Base-by-base conservation (phyloP, 129 eudicot species). In the Chrysanthemum makinoi region DNA sequence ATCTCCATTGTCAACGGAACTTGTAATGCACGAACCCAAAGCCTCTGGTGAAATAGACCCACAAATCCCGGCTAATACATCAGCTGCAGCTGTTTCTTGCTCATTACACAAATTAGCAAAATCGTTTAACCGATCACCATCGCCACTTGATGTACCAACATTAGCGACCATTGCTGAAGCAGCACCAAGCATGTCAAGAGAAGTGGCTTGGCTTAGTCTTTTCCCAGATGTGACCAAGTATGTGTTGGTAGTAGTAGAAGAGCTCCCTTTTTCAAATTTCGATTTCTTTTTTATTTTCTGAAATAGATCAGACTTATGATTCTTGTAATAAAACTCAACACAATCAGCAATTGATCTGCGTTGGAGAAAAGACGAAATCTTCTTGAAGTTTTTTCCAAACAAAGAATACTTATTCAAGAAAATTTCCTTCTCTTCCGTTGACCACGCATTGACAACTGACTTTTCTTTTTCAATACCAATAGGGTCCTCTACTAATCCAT, bases 21-120 rank as follows among this genome's bases (percentile, higher is more conserved):
- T 94, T 2, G 97, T 94, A 66, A 89, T 82, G 83, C 97, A 95
- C 69, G 99, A 95, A 76, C 97, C 86, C 89, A 90, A 81, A 44
- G 99, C 96, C 83, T 95, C 99, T 30, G 99, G 86, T n/a, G 99
- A 95, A 13, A 90, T 58, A 51, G 99, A 88, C 65, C 96, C 96
- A 80, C 96, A 90, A 33, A 95, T 95, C 60, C 97, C 97, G 17
- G 99, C 99, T 82, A 95, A 81, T 4, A 90, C 97, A 84, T 90
- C 97, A 20, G 97, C 99, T 56, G 99, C 96, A 18, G 66, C 88
- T 0, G 90, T 83, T 76, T 95, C 99, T 68, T 83, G 85, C 70
- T 87, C 99, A 69, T 65, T 79, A 54, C 83, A 72, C 17, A 43
- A 68, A 10, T 66, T 48, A 69, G 75, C 82, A 43, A 77, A 48